phyloP scores from a whole-genome alignment of 1,284 basidiomycete species.

The Golubevia sp. region DNA sequence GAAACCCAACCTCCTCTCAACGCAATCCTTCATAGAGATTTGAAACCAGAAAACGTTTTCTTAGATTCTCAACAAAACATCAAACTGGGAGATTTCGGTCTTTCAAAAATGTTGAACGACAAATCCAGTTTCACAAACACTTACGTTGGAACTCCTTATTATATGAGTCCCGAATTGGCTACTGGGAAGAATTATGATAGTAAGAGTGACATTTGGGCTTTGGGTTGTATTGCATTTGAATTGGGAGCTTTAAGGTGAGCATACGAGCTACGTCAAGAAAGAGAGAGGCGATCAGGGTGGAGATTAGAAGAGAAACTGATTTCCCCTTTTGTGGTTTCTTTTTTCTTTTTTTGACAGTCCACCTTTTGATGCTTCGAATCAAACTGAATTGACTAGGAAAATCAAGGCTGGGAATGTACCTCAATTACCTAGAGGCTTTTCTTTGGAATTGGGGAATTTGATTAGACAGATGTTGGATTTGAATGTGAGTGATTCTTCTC shows the following conservation, averaged over 20 bases:
- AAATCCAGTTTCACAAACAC: slow-evolving; percentile 24
- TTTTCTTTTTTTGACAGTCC: slow-evolving; percentile 5
- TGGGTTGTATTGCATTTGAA: slow-evolving; percentile 31
- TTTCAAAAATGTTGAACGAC: slow-evolving; percentile 28
- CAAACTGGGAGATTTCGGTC: slow-evolving; percentile 44
- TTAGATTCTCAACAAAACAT: slow-evolving; percentile 30
- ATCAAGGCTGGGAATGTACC: slow-evolving; percentile 35
- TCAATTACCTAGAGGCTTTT: slow-evolving; percentile 24
- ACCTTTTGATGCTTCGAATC: slow-evolving; percentile 27
- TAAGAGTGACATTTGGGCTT: slow-evolving; percentile 44
- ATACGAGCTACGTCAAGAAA: no score
- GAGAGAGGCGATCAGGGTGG: no score
- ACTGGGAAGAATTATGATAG: slow-evolving; percentile 28
- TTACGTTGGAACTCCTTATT: slow-evolving; percentile 45
- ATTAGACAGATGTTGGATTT: slow-evolving; percentile 31
- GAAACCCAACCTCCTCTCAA: no score
- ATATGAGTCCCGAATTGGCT: slow-evolving; percentile 44
- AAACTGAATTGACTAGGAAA: slow-evolving; percentile 31
- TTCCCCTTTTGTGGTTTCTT: background rate
- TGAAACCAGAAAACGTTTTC: slow-evolving; percentile 45
- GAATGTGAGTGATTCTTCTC: no score
- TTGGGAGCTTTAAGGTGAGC: slow-evolving; percentile 24
- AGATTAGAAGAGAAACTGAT: no score
- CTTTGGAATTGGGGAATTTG: slow-evolving; percentile 22
- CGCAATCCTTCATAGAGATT: slow-evolving; percentile 31